Evolutionary conservation across 352 stramenopile genomes (phyloP).

Genomic region (Globisporangium nodosum): DNA sequence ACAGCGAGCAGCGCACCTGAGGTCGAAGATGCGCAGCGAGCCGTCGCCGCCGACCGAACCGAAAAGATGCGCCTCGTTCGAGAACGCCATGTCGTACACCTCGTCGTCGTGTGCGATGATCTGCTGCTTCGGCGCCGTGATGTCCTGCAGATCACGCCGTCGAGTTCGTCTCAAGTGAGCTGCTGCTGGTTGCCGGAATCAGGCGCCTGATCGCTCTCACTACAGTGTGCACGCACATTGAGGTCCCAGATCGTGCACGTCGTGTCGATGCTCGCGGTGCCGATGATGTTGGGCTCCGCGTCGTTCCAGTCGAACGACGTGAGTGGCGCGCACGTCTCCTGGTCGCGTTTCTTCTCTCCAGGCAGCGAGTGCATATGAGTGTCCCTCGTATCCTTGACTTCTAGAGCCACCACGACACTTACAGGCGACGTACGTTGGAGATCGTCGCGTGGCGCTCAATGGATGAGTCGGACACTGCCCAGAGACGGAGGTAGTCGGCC

Average conservation of each 20-base stretch:
- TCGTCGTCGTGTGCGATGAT: conserved; percentile 98
- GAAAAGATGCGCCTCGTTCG: conserved; percentile 92
- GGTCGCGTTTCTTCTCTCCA: conserved; percentile 43
- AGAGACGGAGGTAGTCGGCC: conserved; percentile 81
- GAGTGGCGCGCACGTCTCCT: conserved; percentile 94
- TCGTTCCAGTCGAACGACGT: conserved; percentile 99
- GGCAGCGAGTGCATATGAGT: background rate
- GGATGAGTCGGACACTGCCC: conserved; percentile 65
- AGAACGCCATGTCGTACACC: conserved; percentile 98
- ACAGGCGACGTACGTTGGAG: conserved; percentile 35
- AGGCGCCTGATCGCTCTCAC: no score
- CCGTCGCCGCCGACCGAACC: conserved; percentile 96
- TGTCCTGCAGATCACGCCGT: conserved; percentile 29
- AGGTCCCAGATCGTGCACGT: conserved; percentile 99
- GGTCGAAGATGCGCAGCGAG: conserved; percentile 96
- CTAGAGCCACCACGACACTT: background rate
- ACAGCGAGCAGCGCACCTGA: conserved; percentile 55
- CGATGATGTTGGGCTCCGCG: conserved; percentile 92
- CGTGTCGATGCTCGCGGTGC: conserved; percentile 96
- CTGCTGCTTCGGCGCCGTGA: conserved; percentile 83
- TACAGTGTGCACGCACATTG: conserved; percentile 48
- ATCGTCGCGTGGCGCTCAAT: conserved; percentile 75
- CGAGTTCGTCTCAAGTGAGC: background rate
- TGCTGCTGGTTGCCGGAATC: background rate
- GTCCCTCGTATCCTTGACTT: background rate